Evolutionary conservation across 495 filamentous ascomycete species (phyloP), one percentile per base, ranked within the genome.

Genomic region (Cudoniella acicularis): DNA sequence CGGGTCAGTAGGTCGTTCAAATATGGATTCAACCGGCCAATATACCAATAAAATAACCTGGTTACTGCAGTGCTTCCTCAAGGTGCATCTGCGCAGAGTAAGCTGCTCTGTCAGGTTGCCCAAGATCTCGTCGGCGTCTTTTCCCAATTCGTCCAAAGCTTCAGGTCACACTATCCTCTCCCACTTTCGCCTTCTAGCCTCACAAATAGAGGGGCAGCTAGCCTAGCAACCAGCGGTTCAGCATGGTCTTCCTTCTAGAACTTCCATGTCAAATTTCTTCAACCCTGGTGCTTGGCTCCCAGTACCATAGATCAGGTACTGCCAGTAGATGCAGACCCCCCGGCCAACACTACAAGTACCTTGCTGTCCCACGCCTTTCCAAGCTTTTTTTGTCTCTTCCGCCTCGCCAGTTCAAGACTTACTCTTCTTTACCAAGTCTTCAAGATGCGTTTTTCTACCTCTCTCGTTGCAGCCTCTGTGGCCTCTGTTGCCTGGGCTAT

Each of bases 391-490:
- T 13, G 26, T 24, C 46, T 20, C 45, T 23, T 54, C 53, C 49
- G 49, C 54, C 50, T 54, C 48, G 27, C 16, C 50, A 46, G 2
- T 18, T 48, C 8, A 46, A 4, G 6, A 11, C 6, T 24, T 56
- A n/a, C 24, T n/a, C 23, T 48, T 2, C 55, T 23, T 43, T 51
- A 3, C 11, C 49, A 56, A 60, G 24, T 54, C 50, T 21, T 26
- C 57, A 61, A 54, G 1, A 67, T 67, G 62, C 62, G 55, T 54
- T 63, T 63, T 52, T 58, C 52, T 17, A 24, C 45, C 17, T 1
- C 52, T 41, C 21, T 60, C 9, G 42, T 50, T 10, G 57, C 52
- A 23, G 52, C 56, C 36, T 52, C 42, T 40, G 13, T 67, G 41
- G 60, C 43, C 8, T 54, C 56, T 9, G 45, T 45, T 16, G 27